Evolutionary conservation across 148 eudicot species (phyloP), one percentile per base, ranked within the genome.

Genomic region (Amaranthus cruentus): DNA sequence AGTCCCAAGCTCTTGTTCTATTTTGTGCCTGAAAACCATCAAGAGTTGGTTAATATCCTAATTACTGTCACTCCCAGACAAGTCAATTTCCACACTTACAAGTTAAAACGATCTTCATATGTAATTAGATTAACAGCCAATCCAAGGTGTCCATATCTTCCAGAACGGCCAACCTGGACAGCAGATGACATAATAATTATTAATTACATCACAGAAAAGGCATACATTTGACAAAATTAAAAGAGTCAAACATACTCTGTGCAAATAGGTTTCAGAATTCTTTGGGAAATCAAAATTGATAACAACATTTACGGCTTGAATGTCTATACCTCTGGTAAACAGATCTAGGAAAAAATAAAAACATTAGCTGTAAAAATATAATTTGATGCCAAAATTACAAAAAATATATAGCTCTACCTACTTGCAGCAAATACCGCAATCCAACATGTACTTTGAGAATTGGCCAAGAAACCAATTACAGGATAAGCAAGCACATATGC

Each of bases 1-100:
- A 59, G 92, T 92, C 52, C 97, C 97, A 68, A 92, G 90, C 85
- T 92, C 95, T 81, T 92, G 97, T 82, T 92, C 97, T 72, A 92
- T 92, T 85, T 86, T 88, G 83, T 92, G 87, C 89, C 97, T 92
- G 91, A 67, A 74, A 63, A 58, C 55, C 38, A 73, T 66, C 6
- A 52, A 58, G 1, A 56, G 54, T 58, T 10, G 6, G 3, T 75
- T 70, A 71, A 75, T 18, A 59, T 70, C 7, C 53, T 7, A 46
- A 57, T 5, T 21, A 1, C 18, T 18, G 47, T 6, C 51, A 51
- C 12, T 53, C 47, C 21, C 21, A 12, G 62, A 62, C 21, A 48
- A 38, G 47, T 10, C 15, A 70, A 68, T 21, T 57, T 69, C n/a
- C 46, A 9, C 47, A 63, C 91, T 76, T 83, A 90, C 97, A 92